These are phyloP conservation scores for Mesotaenium endlicherianum DNA, from an alignment of 139 green algal genomes.

Conservation along the genomic window DNA sequence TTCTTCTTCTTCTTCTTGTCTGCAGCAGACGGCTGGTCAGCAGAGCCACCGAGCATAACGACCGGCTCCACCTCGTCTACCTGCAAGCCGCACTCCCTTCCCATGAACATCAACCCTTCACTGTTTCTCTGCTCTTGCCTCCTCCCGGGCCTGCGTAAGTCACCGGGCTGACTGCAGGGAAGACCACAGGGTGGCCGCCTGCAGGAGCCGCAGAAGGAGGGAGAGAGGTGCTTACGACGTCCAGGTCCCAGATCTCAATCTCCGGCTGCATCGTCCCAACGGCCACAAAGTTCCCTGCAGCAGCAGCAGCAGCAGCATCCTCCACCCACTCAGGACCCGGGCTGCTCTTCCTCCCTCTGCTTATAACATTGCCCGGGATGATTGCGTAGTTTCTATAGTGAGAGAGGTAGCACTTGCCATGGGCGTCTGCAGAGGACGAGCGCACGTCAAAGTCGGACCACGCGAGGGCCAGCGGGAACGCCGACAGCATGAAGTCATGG, in stretches of 20 bases:
- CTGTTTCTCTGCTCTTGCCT: too few species aligned
- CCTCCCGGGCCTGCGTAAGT: too few species aligned
- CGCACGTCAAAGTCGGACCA: slow-evolving; percentile 81
- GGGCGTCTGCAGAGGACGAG: neutral
- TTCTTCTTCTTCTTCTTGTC: slow-evolving; percentile 68
- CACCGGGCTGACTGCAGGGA: too few species aligned
- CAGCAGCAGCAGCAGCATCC: neutral
- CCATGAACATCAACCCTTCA: neutral
- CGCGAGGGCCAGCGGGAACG: slow-evolving; percentile 85
- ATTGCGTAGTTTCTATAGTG: neutral
- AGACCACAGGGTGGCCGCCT: too few species aligned
- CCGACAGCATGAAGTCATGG: slow-evolving; percentile 91
- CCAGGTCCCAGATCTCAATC: slow-evolving; percentile 97
- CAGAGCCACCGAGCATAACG: slow-evolving; percentile 70
- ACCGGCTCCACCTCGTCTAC: slow-evolving; percentile 83
- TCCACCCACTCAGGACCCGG: neutral
- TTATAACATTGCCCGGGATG: neutral
- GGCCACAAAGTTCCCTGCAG: slow-evolving; percentile 77
- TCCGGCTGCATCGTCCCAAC: slow-evolving; percentile 86
- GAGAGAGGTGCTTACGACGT: slow-evolving; percentile 61
- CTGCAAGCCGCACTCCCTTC: neutral
- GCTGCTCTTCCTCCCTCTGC: neutral
- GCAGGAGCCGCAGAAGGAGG: too few species aligned
- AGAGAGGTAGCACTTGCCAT: too few species aligned
- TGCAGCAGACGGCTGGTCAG: slow-evolving; percentile 6